A percentile compares a stretch with the other conserved stretches of the same genome.
Evolutionary conservation across 2,329 filamentous ascomycete genomes (phyloP).

Genomic region (Microdochium trichocladiopsis): DNA sequence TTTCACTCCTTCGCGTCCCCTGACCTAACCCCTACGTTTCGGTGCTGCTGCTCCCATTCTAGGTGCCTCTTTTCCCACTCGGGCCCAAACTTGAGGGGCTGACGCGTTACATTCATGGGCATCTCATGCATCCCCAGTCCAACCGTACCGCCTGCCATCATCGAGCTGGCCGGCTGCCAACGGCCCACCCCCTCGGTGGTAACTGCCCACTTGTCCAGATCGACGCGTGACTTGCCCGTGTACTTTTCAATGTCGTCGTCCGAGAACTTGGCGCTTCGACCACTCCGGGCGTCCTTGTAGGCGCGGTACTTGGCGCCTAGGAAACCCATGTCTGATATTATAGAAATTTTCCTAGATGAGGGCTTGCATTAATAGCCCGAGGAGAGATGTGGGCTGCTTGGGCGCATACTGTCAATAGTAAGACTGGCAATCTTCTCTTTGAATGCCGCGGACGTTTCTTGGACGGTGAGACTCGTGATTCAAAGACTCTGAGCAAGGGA

Average conservation of each 20-base stretch:
- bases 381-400: not conserved
- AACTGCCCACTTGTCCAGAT: conserved; percentile 28
- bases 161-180: not conserved
- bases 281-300: conserved; percentile 11
- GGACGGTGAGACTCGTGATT: too few species aligned
- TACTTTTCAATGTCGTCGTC: conserved; percentile 32
- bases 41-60: not conserved
- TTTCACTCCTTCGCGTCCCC: too few species aligned
- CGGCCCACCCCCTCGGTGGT: conserved; percentile 27
- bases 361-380: not conserved
- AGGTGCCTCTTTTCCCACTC: not conserved
- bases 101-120: not conserved
- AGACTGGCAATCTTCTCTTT: too few species aligned
- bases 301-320: conserved; percentile 7
- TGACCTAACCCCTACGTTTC: too few species aligned
- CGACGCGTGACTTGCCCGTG: conserved; percentile 26
- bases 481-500: too few species aligned
- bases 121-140: not conserved
- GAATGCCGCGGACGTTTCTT: too few species aligned
- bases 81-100: not conserved
- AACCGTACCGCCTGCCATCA: not conserved
- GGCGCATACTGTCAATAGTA: too few species aligned
- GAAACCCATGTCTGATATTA: not conserved
- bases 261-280: conserved; percentile 16
- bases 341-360: not conserved